Conservation (phyloP, 1,284 basidiomycete genomes). For the Ceratobasidium sp. region DNA sequence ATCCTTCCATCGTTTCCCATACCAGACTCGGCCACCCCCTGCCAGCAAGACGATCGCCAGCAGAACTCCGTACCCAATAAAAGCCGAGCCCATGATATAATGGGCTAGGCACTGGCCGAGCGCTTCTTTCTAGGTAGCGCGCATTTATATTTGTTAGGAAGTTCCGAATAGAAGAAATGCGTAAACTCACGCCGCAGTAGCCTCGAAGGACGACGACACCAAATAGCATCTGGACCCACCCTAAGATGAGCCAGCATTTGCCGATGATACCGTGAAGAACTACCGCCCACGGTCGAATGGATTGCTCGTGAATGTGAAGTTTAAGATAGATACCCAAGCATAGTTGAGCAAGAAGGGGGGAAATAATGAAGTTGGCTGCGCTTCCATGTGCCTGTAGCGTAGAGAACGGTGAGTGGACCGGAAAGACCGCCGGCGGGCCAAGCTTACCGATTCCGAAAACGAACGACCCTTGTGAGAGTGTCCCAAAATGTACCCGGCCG, state of each 20-base stretch:
- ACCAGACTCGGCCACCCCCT: conserved; percentile 83
- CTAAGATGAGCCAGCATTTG: conserved; percentile 85
- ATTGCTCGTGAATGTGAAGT: conserved; percentile 86
- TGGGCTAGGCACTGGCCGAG: conserved; percentile 78
- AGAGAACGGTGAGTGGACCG: conserved; percentile 17
- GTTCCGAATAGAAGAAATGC: conserved; percentile 48
- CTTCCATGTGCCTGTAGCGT: conserved; percentile 64
- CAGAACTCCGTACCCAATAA: conserved; percentile 87
- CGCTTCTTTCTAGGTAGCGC: conserved; percentile 59
- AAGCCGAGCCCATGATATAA: conserved; percentile 65
- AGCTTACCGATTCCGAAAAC: conserved; percentile 69
- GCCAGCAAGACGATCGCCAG: conserved; percentile 85
- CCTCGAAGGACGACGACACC: conserved; percentile 53
- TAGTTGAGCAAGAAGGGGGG: conserved; percentile 75
- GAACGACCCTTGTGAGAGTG: conserved; percentile 82
- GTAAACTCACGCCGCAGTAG: conserved; percentile 36
- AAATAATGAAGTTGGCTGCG: conserved; percentile 74
- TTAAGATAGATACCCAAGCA: conserved; percentile 89
- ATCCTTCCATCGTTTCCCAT: conserved; percentile 52
- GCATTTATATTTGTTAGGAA: conserved; percentile 44
- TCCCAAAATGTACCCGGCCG: conserved; percentile 78
- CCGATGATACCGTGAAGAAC: conserved; percentile 83
- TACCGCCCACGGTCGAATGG: conserved; percentile 79
- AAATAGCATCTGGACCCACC: conserved; percentile 77
- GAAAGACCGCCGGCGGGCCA: background rate